These are phyloP conservation scores for Pittosporum tobira DNA, from an alignment of 129 eudicot species.

Conservation along the genomic window DNA sequence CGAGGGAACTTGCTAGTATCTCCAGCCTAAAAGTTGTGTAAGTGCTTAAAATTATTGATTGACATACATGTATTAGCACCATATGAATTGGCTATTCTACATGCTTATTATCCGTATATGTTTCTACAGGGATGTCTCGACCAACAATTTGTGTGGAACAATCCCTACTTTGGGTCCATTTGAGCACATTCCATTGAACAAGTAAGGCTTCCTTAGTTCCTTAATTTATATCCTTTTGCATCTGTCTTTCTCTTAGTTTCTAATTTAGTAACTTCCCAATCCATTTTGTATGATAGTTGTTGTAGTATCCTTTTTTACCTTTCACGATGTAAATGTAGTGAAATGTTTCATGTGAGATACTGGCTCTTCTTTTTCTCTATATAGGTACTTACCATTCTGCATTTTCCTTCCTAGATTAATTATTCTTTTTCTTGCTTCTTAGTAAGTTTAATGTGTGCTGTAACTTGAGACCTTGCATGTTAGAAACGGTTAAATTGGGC, in stretches of 20 bases:
- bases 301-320: not conserved
- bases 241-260: not conserved
- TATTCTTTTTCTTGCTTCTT: not conserved
- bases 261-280: not conserved
- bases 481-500: no score
- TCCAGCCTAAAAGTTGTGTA: constrained; percentile 93
- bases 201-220: constrained; percentile 40
- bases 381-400: no score
- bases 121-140: constrained; percentile 71
- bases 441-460: no score
- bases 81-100: not conserved
- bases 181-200: constrained; percentile 81
- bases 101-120: not conserved
- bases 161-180: constrained; percentile 83
- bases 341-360: not conserved
- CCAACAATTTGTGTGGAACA: constrained; percentile 81
- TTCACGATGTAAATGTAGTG: not conserved
- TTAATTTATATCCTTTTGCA: not conserved
- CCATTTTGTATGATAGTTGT: not conserved
- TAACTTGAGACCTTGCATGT: no score
- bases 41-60: constrained; percentile 21
- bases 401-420: not conserved
- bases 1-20: constrained; percentile 48
- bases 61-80: not conserved
- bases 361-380: not conserved